These are phyloP conservation scores for Metarhizium sp. DNA, from an alignment of 2,329 filamentous ascomycete genomes.

Conservation along the genomic window DNA sequence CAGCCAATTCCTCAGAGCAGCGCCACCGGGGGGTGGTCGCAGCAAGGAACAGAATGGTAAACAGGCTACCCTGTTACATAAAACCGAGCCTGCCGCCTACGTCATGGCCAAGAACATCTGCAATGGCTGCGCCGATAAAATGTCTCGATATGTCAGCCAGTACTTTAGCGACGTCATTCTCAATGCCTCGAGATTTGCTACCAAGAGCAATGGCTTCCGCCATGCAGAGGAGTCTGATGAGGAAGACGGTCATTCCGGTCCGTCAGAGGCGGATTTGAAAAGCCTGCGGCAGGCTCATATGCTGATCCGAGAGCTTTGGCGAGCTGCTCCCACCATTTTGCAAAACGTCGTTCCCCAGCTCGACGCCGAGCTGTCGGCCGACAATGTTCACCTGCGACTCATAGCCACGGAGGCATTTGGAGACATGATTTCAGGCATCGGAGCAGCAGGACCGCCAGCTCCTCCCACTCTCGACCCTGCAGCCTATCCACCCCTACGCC, in stretches of 20 bases:
- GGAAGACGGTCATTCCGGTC: slow-evolving; percentile 48
- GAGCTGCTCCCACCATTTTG: slow-evolving; percentile 77
- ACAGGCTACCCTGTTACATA: slow-evolving; percentile 75
- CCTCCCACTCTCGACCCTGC: slow-evolving; percentile 65
- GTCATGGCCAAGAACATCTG: slow-evolving; percentile 95
- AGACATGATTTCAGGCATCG: slow-evolving; percentile 89
- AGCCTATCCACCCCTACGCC: slow-evolving; percentile 69
- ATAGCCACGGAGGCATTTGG: slow-evolving; percentile 91
- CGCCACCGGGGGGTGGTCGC: slow-evolving; percentile 56
- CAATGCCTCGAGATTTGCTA: slow-evolving; percentile 60
- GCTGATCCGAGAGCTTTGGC: slow-evolving; percentile 86
- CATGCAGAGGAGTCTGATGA: slow-evolving; percentile 56
- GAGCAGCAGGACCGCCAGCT: slow-evolving; percentile 76
- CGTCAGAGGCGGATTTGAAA: slow-evolving; percentile 74
- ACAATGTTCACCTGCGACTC: slow-evolving; percentile 76
- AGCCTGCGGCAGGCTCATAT: slow-evolving; percentile 85
- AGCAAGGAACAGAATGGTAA: slow-evolving; percentile 59
- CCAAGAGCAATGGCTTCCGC: slow-evolving; percentile 46
- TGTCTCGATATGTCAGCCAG: slow-evolving; percentile 87
- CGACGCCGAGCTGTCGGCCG: slow-evolving; percentile 82
- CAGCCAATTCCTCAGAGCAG: slow-evolving; percentile 87
- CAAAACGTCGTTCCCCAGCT: slow-evolving; percentile 91
- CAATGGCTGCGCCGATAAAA: slow-evolving; percentile 81
- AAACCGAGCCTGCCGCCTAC: slow-evolving; percentile 86
- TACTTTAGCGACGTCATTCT: slow-evolving; percentile 97